Evolutionary conservation across 2,329 filamentous ascomycete genomes (phyloP).

Genomic region (Penicillium polonicum): DNA sequence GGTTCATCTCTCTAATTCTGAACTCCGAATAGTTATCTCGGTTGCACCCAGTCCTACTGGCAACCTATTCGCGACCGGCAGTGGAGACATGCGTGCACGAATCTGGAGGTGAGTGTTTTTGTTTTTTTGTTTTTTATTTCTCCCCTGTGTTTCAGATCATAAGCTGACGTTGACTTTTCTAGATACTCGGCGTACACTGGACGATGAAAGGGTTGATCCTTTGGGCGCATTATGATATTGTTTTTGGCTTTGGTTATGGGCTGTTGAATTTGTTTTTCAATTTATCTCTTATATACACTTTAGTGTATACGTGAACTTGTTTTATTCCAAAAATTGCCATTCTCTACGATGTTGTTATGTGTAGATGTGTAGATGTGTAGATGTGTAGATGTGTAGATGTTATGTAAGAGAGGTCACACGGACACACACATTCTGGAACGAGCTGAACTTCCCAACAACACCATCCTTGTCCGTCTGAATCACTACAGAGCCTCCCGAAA

Average conservation of each 20-base stretch:
- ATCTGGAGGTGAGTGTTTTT: slow-evolving; percentile 74
- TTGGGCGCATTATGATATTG: slow-evolving; percentile 36
- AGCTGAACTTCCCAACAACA: slow-evolving; percentile 6
- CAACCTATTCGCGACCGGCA: slow-evolving; percentile 89
- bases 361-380: too few relatives aligned
- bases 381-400: too few relatives aligned
- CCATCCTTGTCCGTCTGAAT: slow-evolving; percentile 17
- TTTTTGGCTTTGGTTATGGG: slow-evolving; percentile 16
- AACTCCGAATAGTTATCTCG: slow-evolving; percentile 69
- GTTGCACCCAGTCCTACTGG: slow-evolving; percentile 90
- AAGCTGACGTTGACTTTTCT: slow-evolving; percentile 11
- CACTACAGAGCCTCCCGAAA: slow-evolving; percentile 14
- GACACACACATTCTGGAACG: slow-evolving; percentile 6
- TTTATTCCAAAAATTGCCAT: slow-evolving; percentile 6
- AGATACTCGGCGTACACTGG: slow-evolving; percentile 42
- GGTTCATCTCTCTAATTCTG: slow-evolving; percentile 4
- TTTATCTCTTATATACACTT: slow-evolving; percentile 5
- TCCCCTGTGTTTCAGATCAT: not conserved
- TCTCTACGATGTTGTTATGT: too few relatives aligned
- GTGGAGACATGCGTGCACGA: slow-evolving; percentile 93
- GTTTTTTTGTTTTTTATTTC: too few relatives aligned
- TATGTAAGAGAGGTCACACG: not conserved
- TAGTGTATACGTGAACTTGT: slow-evolving; percentile 1
- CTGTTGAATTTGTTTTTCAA: slow-evolving; percentile 16
- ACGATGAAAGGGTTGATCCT: slow-evolving; percentile 32